Conservation (phyloP, 2,329 filamentous ascomycete species). For the Colletotrichum sidae region DNA sequence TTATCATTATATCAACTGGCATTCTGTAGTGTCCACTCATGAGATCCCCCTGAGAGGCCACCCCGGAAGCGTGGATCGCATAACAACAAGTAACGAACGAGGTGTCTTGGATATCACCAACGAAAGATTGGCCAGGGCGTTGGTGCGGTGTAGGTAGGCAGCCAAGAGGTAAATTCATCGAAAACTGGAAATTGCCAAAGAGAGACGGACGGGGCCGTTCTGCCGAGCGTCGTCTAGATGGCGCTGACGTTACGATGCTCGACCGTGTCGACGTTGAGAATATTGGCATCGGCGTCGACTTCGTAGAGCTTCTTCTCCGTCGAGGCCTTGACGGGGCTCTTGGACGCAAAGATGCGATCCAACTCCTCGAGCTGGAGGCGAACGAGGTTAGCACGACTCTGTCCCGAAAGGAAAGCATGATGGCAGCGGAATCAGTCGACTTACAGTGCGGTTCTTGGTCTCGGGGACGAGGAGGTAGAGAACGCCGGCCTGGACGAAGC, state of each 20-base stretch:
- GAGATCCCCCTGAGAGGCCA: too few species aligned
- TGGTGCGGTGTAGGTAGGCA: too few species aligned
- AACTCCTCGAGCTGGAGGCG: conserved; percentile 28
- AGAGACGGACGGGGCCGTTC: too few species aligned
- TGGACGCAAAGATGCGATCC: conserved; percentile 27
- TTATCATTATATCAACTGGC: too few species aligned
- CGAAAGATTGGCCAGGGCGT: too few species aligned
- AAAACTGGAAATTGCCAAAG: too few species aligned
- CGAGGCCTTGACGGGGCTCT: conserved; percentile 34
- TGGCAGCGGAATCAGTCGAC: conserved; percentile 24
- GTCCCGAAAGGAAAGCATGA: background rate
- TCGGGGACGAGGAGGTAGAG: conserved; percentile 65
- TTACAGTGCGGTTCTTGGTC: conserved; percentile 58
- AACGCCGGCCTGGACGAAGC: conserved; percentile 51
- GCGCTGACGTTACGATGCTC: background rate
- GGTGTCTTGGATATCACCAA: too few species aligned
- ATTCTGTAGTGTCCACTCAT: too few species aligned
- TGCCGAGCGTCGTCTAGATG: background rate
- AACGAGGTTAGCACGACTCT: background rate
- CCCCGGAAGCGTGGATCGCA: too few species aligned
- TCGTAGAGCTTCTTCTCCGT: conserved; percentile 31
- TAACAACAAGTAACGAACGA: too few species aligned
- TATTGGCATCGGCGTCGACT: conserved; percentile 22
- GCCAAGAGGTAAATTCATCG: too few species aligned
- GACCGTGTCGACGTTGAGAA: conserved; percentile 16